Evolutionary conservation across 83 land plant genomes (phyloP).

Genomic region (Thuja plicata): DNA sequence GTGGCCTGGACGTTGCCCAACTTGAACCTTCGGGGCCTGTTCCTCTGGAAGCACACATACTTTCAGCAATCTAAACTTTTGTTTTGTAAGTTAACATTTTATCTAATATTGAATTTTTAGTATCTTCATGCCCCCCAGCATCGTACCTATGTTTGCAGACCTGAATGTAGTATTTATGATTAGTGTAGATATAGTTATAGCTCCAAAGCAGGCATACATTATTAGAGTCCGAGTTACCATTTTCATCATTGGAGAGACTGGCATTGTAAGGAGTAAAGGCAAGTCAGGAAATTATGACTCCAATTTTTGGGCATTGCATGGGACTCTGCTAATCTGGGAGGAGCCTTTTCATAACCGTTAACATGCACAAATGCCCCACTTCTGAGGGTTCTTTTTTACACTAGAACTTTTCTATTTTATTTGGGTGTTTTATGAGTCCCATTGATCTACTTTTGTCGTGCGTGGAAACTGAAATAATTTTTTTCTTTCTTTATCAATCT

Average conservation of each 20-base stretch:
- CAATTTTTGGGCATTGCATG: background rate
- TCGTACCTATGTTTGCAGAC: background rate
- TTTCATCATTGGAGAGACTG: background rate
- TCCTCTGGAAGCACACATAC: background rate
- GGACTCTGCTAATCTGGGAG: background rate
- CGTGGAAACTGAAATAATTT: background rate
- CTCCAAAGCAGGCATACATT: background rate
- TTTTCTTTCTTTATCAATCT: background rate
- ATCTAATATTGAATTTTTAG: background rate
- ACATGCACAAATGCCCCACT: background rate
- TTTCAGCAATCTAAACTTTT: background rate
- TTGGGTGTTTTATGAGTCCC: background rate
- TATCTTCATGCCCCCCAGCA: background rate
- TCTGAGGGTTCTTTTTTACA: background rate
- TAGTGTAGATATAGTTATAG: background rate
- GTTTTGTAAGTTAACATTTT: background rate
- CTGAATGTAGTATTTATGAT: background rate
- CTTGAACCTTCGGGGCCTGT: background rate
- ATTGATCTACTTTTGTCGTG: background rate
- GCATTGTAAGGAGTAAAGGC: no score
- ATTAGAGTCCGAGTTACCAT: background rate
- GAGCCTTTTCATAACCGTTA: background rate
- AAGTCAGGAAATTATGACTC: no score
- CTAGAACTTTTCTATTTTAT: background rate
- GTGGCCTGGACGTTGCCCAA: background rate